phyloP scores from a whole-genome alignment of 495 filamentous ascomycete genomes.

The Penicillium malachiteum region DNA sequence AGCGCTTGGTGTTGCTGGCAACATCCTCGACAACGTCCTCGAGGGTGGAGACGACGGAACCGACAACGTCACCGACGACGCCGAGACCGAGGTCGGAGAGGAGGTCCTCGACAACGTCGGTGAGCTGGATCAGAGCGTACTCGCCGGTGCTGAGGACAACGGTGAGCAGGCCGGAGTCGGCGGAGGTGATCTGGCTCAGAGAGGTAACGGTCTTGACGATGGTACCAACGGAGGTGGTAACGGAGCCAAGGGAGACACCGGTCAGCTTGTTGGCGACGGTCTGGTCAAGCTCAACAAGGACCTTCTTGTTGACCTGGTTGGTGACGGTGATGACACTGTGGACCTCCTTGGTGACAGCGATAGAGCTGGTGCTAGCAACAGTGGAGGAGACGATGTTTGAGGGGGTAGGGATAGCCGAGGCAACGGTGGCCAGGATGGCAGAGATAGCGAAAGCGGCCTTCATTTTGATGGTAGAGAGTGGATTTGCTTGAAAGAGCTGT shows the following conservation, averaged over 20 bases:
- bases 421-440: slow-evolving; percentile 26
- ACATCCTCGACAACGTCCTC: slow-evolving; percentile 12
- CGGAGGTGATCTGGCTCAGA: slow-evolving; percentile 10
- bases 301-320: slow-evolving; percentile 15
- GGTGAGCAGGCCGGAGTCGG: slow-evolving; percentile 16
- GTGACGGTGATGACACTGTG: slow-evolving; percentile 20
- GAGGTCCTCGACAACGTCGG: slow-evolving; percentile 9
- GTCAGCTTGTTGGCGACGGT: slow-evolving; percentile 13
- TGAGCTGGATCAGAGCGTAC: slow-evolving; percentile 24
- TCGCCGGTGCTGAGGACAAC: slow-evolving; percentile 13
- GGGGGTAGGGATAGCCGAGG: slow-evolving; percentile 22
- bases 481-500: slow-evolving; percentile 16
- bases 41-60: slow-evolving; percentile 3
- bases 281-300: slow-evolving; percentile 22
- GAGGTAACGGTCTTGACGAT: slow-evolving; percentile 19
- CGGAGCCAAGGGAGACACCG: slow-evolving; percentile 12
- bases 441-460: slow-evolving; percentile 24
- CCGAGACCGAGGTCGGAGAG: not conserved
- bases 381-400: slow-evolving; percentile 13
- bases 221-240: slow-evolving; percentile 16
- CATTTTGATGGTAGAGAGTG: slow-evolving; percentile 27
- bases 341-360: slow-evolving; percentile 1
- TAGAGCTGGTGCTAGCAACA: slow-evolving; percentile 8
- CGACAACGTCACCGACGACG: slow-evolving; percentile 1
- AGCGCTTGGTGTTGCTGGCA: slow-evolving; percentile 12